Conservation (phyloP, 2,329 filamentous ascomycete genomes). For the Penicillium aurantiogriseum region DNA sequence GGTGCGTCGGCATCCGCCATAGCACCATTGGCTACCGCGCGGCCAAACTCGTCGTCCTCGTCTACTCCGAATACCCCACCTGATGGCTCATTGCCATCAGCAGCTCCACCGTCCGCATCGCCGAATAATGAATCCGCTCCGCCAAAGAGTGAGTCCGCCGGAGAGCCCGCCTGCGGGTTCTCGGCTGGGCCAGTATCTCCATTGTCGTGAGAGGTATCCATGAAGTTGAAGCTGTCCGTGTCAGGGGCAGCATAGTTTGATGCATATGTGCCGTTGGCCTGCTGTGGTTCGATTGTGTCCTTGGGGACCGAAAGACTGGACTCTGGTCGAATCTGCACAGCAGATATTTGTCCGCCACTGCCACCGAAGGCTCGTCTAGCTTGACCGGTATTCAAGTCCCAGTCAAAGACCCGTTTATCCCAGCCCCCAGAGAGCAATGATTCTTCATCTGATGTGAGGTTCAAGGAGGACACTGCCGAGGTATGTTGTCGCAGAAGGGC, state of each 20-base stretch:
- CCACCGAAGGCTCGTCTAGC: constrained; percentile 73
- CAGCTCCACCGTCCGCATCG: constrained; percentile 63
- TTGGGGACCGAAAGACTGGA: constrained; percentile 73
- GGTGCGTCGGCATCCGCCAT: constrained; percentile 50
- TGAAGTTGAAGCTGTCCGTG: constrained; percentile 53
- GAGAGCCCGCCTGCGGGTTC: constrained; percentile 62
- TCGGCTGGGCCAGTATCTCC: constrained; percentile 43
- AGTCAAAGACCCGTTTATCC: constrained; percentile 93
- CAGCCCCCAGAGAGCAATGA: constrained; percentile 89
- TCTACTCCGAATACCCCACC: constrained; percentile 70
- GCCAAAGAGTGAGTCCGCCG: constrained; percentile 78
- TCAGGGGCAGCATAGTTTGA: constrained; percentile 69
- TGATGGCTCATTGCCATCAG: constrained; percentile 48
- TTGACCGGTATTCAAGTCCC: constrained; percentile 87
- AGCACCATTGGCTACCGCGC: constrained; percentile 66
- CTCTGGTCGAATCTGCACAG: constrained; percentile 79
- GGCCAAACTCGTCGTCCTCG: constrained; percentile 78
- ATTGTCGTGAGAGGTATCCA: constrained; percentile 39
- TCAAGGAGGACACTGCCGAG: constrained; percentile 86
- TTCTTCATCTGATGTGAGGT: constrained; percentile 77
- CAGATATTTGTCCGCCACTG: constrained; percentile 78
- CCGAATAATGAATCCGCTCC: constrained; percentile 89
- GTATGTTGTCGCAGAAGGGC: constrained; percentile 77
- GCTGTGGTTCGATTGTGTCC: constrained; percentile 57
- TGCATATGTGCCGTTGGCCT: constrained; percentile 66